A percentile compares a stretch with the other conserved stretches of the same genome.
Evolutionary conservation across 2,329 filamentous ascomycete species (phyloP).

Genomic region (Fusarium marasasianum): DNA sequence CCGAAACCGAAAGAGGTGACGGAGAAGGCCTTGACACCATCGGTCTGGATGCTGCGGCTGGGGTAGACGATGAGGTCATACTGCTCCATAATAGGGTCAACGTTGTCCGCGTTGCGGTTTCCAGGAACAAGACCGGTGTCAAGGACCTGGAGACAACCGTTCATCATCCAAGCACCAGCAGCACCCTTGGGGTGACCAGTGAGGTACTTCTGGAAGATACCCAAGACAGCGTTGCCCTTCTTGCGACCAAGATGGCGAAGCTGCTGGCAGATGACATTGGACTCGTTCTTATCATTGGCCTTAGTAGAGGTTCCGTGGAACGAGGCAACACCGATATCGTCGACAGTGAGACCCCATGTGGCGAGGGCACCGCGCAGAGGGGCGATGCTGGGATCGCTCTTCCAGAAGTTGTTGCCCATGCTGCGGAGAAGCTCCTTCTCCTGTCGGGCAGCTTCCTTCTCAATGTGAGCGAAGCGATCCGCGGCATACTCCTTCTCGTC

Average conservation of each 20-base stretch:
- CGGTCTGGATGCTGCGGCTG: conserved; percentile 93
- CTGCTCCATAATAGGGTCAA: conserved; percentile 95
- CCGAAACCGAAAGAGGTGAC: conserved; percentile 99
- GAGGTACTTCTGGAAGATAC: conserved; percentile 99
- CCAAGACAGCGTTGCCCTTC: conserved; percentile 95
- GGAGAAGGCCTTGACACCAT: conserved; percentile 98
- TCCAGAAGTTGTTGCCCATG: conserved; percentile 99
- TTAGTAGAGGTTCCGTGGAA: conserved; percentile 99
- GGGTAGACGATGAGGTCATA: conserved; percentile 99
- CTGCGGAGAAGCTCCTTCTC: conserved; percentile 93
- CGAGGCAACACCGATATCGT: conserved; percentile 92
- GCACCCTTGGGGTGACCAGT: conserved; percentile 99
- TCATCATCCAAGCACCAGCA: conserved; percentile 99
- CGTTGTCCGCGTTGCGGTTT: conserved; percentile 97
- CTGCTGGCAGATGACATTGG: conserved; percentile 95
- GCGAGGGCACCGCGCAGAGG: conserved; percentile 95
- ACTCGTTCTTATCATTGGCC: conserved; percentile 99
- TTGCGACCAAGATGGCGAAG: conserved; percentile 91
- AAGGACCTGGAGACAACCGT: conserved; percentile 94
- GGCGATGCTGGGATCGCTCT: conserved; percentile 90
- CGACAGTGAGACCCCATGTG: conserved; percentile 97
- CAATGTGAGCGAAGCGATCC: conserved; percentile 86
- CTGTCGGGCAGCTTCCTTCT: conserved; percentile 84
- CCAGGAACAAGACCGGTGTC: conserved; percentile 94
- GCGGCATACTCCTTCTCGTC: conserved; percentile 86